phyloP scores from a whole-genome alignment of 2,329 filamentous ascomycete species.

The Sporothrix pseudoabietina region DNA sequence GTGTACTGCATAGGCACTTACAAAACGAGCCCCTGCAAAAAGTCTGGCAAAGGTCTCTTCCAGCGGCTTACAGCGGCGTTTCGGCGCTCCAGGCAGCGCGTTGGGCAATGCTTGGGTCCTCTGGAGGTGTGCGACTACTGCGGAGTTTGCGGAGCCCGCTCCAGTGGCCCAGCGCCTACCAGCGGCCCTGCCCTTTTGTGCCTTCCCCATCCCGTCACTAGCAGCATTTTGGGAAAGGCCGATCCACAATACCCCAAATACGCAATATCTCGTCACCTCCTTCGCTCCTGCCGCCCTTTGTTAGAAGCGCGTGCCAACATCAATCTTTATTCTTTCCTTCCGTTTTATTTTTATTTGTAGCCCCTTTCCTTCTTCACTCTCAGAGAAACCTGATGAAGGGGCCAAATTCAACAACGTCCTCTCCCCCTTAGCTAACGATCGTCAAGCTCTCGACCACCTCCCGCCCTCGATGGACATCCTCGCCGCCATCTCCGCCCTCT shows the following conservation, averaged over 20 bases:
- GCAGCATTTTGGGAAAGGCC: neutral
- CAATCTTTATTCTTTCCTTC: neutral
- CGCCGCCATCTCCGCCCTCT: constrained; percentile 55
- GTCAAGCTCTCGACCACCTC: neutral
- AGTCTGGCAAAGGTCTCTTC: neutral
- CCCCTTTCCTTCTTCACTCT: neutral
- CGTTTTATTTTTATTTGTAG: neutral
- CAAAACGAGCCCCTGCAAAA: neutral
- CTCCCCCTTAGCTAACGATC: neutral
- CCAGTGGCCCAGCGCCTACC: constrained; percentile 5
- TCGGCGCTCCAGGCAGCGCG: neutral
- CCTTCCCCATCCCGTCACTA: constrained; percentile 3
- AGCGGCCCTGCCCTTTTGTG: neutral
- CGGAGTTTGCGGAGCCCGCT: neutral
- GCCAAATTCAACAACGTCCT: neutral
- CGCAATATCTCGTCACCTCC: neutral
- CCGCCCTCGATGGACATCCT: constrained; percentile 44
- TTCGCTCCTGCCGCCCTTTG: constrained; percentile 8
- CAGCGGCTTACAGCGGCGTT: constrained; percentile 19
- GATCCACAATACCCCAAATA: neutral
- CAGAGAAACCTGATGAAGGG: neutral
- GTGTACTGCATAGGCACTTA: too few relatives aligned
- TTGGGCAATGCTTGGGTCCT: neutral
- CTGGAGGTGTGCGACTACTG: neutral
- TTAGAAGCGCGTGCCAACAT: neutral